Evolutionary conservation across 805 yeast genomes (phyloP), one percentile per base, ranked within the genome.

Genomic region (Candida easanensis): DNA sequence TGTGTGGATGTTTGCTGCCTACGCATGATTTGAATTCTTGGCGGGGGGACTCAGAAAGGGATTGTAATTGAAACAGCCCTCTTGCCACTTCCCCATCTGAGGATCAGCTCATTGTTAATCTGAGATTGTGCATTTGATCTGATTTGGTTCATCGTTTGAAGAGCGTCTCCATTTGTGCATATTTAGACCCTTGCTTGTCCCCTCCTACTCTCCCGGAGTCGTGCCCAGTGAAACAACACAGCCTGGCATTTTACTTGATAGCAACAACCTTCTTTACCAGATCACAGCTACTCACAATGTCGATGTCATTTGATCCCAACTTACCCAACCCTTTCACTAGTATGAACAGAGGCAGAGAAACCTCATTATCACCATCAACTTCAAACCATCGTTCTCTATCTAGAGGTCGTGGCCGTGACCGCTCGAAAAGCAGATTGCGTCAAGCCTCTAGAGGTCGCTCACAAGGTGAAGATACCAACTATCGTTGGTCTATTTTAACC

Each of bases 401-500:
- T 10, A 39, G 51, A 26, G 53, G 53, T 3, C 52, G 52, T 17
- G 44, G 43, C 14, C 45, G 47, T 20, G 52, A 26, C 0, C 44
- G 48, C 26, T 48, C 54, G 1, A 23, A 37, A 7, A 48, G 48
- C 15, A 40, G 54, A 36, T 15, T 37, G 14, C 43, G 36, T 9
- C 42, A 27, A 11, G 20, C 22, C 3, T 52, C 53, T 4, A 40
- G 58, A 28, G 58, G 64, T 0, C 53, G 66, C 20, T 56, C 66
- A 6, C 56, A 57, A 32, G 59, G 58, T 13, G 60, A 70, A 26
- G 60, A 60, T 17, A 33, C 23, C 14, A 57, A 55, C 27, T 57
- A 45, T 43, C 76, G 75, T 52, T 83, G 84, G 80, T 76, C 86
- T 0, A 80, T 85, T 33, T 71, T 86, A 37, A 75, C 77, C 42